Percentiles rank a stretch among this genome's conserved stretches.
Conservation (phyloP, 352 stramenopile species). For the Poterioochromonas sp. region DNA sequence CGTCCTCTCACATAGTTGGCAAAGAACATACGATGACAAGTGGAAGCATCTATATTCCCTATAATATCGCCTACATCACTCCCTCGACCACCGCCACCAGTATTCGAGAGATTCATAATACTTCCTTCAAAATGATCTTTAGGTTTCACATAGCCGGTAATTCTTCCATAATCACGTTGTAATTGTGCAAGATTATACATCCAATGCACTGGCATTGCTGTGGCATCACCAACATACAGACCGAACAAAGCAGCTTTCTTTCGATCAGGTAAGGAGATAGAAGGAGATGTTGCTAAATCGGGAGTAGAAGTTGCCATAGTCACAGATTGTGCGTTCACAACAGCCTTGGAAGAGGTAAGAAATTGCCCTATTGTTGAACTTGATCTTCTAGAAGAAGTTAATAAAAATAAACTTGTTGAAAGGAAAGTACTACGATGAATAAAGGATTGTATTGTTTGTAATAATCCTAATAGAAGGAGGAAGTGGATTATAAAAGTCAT, state of each 20-base stretch:
- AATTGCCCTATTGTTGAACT: too few species aligned
- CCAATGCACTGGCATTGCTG: constrained; percentile 61
- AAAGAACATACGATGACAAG: constrained; percentile 72
- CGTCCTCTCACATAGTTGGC: constrained; percentile 54
- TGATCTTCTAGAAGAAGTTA: too few species aligned
- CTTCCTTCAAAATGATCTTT: constrained; percentile 51
- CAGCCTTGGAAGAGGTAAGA: too few species aligned
- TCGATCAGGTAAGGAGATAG: background rate
- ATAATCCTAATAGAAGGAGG: too few species aligned
- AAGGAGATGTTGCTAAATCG: too few species aligned
- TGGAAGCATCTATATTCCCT: constrained; percentile 55
- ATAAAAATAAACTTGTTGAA: too few species aligned
- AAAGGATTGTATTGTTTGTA: too few species aligned
- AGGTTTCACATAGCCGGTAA: constrained; percentile 55
- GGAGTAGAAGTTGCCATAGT: too few species aligned
- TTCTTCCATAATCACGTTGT: constrained; percentile 53
- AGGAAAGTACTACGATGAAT: too few species aligned
- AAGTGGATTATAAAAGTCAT: too few species aligned
- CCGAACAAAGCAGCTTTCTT: constrained; percentile 10
- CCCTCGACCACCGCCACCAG: constrained; percentile 57
- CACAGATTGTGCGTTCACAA: too few species aligned
- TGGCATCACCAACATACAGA: constrained; percentile 54
- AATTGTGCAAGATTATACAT: constrained; percentile 57
- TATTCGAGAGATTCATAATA: constrained; percentile 63
- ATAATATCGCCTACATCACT: constrained; percentile 52